Evolutionary conservation across 2,329 filamentous ascomycete genomes (phyloP), one percentile per base, ranked within the genome.

Genomic region (Phyllosticta citriasiana): DNA sequence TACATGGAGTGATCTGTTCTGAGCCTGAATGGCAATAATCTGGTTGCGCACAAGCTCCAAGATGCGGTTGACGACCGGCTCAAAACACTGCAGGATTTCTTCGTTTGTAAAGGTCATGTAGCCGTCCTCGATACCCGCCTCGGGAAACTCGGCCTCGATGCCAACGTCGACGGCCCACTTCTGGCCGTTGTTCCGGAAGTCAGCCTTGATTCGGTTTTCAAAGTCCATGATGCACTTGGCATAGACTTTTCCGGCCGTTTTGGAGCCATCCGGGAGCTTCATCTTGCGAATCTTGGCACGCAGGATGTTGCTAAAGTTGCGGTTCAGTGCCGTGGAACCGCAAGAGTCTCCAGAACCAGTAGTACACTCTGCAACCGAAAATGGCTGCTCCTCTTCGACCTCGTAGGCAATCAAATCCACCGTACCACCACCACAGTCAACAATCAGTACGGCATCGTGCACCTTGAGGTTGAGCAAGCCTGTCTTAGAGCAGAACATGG

Each of bases 141-240:
- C 94, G 50, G 93, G 93, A 79, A 95, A 97, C 72, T 97, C 94
- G 53, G 93, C 91, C 80, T 99, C 94, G 70, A 99, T 97, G 71
- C 94, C 94, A 57, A 99, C 94, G 73, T 99, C 94, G 22, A 97
- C 92, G 53, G 94, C 94, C 94, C 94, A 97, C 76, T 97, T 97
- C 76, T 97, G 93, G 57, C 93, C 92, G 75, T 97, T 97, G 80
- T 97, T 97, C 66, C 94, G 86, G 87, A 99, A 99, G 76, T 97
- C 94, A 57, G 94, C 94, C 82, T 99, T 99, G 83, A 99, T 97
- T 74, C 94, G 83, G 83, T 97, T 97, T 80, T 99, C 94, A 70
- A 99, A 99, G 77, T 99, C 94, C 93, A 97, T 97, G 77, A 99
- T 97, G 75, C 93, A 97, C 79, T 97, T 97, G 67, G 93, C 93